Evolutionary conservation across 1,284 basidiomycete genomes (phyloP).

Genomic region (Psilocybe mexicana): DNA sequence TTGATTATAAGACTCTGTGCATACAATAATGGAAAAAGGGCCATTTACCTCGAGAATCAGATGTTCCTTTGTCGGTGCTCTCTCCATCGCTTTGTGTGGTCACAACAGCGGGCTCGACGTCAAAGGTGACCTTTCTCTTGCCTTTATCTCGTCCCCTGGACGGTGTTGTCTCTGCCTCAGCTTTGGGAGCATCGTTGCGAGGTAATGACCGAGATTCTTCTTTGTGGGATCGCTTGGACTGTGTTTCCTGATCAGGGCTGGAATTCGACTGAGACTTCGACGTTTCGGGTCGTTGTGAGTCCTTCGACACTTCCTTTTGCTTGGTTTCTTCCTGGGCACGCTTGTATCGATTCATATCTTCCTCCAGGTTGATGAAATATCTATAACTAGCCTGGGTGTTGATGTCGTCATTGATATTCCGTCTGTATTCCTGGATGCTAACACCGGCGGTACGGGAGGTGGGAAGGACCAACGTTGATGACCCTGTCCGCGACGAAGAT

Average conservation of each 20-base stretch:
- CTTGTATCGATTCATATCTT: conserved; percentile 48
- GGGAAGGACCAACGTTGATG: conserved; percentile 34
- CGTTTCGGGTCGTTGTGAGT: conserved; percentile 16
- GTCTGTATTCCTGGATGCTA: conserved; percentile 48
- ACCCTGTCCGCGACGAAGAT: conserved; percentile 35
- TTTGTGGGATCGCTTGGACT: conserved; percentile 20
- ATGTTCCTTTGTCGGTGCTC: conserved; percentile 28
- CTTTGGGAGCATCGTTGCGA: conserved; percentile 16
- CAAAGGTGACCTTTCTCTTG: conserved; percentile 73
- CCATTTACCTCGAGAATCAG: conserved; percentile 36
- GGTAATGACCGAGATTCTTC: conserved; percentile 13
- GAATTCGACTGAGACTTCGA: conserved; percentile 19
- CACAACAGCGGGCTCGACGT: conserved; percentile 57
- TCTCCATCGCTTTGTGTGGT: conserved; percentile 43
- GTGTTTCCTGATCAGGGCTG: conserved; percentile 25
- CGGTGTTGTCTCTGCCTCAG: conserved; percentile 19
- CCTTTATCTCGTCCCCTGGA: conserved; percentile 44
- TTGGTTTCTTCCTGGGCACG: conserved; percentile 28
- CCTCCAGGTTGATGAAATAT: conserved; percentile 62
- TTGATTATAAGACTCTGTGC: conserved; percentile 1
- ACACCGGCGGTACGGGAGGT: conserved; percentile 31
- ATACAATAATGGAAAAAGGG: conserved; percentile 7
- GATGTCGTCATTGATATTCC: conserved; percentile 59
- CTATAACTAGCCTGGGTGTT: conserved; percentile 70
- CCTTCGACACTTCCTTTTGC: conserved; percentile 7